Percentiles rank a stretch among this genome's conserved stretches.
Evolutionary conservation across 192 early-diverging fungal species (phyloP).

Genomic region (Linnemannia exigua): DNA sequence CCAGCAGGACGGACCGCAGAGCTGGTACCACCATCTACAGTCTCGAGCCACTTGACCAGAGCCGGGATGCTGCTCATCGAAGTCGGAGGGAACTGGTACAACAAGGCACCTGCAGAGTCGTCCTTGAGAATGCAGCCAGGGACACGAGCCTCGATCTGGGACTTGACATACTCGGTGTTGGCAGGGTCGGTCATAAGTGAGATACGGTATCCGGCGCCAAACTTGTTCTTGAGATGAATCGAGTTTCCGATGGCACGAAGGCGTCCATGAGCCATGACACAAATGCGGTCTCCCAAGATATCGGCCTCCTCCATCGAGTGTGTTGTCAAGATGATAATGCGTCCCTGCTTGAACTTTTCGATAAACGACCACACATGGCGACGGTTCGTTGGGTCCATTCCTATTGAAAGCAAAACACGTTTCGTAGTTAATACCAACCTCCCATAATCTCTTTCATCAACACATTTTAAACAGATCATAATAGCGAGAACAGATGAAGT

Average conservation of each 20-base stretch:
- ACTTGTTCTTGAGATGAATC: constrained; percentile 78
- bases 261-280: constrained; percentile 75
- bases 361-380: constrained; percentile 85
- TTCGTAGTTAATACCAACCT: neutral
- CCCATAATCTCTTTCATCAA: too few species aligned
- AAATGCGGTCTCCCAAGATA: constrained; percentile 71
- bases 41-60: constrained; percentile 73
- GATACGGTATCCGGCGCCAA: constrained; percentile 81
- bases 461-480: too few species aligned
- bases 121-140: constrained; percentile 74
- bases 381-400: constrained; percentile 88
- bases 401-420: constrained; percentile 38
- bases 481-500: too few species aligned
- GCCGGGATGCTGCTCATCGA: constrained; percentile 59
- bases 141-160: constrained; percentile 57
- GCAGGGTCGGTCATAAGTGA: constrained; percentile 69
- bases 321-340: constrained; percentile 80
- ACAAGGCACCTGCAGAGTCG: constrained; percentile 76
- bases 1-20: neutral
- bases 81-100: constrained; percentile 73
- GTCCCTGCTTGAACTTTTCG: constrained; percentile 80
- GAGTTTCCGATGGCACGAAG: constrained; percentile 74
- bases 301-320: constrained; percentile 85
- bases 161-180: constrained; percentile 63
- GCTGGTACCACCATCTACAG: constrained; percentile 39